Base-by-base conservation (phyloP, 164 flowering plant genomes). In the Platanus orientalis region DNA sequence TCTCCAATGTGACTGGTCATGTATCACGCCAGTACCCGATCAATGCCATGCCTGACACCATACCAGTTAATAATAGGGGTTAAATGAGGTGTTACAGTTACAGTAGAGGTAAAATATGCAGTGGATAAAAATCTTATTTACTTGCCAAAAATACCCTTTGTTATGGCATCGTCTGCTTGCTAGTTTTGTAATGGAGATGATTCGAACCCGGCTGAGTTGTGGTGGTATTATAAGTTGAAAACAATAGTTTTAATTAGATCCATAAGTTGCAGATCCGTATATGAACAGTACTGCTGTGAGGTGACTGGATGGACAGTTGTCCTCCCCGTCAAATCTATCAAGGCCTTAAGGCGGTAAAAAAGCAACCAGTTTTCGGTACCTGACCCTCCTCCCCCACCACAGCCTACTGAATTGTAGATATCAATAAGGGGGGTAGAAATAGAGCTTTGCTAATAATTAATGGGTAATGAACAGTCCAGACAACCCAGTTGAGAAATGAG, bases 221-320 rank as follows among this genome's bases (percentile, higher is more conserved):
- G 6, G n/a, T 45, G 20, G 49, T 45, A 19, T 6, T 3, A 45
- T 45, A 17, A 45, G 49, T 45, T 16, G 49, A 45, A 42, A 45
- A 45, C 25, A 16, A 57, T 57, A 0, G 4, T 9, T 34, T 55
- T 54, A 65, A 73, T 68, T 59, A 65, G 76, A 71, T 71, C 63
- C 74, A 61, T 64, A 60, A 25, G 62, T 12, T 62, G 61, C 70
- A 45, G 49, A 45, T 19, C 16, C n/a, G 49, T 45, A 52, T 57
- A 32, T 56, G 69, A 73, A 54, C 56, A 60, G 80, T 71, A 71
- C 67, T 56, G 69, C 30, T 32, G 47, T 79, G 92, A 87, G 74
- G 74, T 80, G 94, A 85, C 83, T 76, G 83, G 83, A 73, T 68
- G 80, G 77, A 73, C 82, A 77, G 81, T 69, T 71, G 79, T 73